A percentile compares a stretch with the other conserved stretches of the same genome.
phyloP scores from a whole-genome alignment of 108 stramenopile genomes.

The Pseudonitzschia delicatissima region DNA sequence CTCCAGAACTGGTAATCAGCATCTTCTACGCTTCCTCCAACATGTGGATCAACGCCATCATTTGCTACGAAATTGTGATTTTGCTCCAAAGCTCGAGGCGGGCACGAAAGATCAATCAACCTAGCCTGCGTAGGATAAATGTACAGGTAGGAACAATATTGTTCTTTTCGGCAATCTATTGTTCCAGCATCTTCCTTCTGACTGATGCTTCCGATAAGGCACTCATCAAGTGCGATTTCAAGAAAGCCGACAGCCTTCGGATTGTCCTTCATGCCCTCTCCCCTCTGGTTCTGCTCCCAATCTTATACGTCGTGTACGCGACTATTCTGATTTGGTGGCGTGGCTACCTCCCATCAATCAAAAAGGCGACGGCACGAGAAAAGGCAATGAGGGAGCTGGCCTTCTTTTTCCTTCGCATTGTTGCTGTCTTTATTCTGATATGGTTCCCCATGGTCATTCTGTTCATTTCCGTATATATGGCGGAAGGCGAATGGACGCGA shows the following conservation, averaged over 20 bases:
- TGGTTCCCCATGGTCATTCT: no score
- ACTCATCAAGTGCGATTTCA: neutral
- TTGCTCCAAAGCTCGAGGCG: no score
- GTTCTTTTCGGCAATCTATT: neutral
- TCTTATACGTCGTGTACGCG: neutral
- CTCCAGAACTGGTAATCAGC: no score
- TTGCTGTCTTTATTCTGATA: neutral
- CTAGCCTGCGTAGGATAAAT: neutral
- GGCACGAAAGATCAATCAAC: neutral
- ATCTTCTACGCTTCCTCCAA: no score
- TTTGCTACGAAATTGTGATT: no score
- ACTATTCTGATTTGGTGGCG: neutral
- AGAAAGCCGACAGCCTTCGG: neutral
- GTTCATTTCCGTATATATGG: no score
- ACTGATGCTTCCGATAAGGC: neutral
- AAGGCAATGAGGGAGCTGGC: neutral
- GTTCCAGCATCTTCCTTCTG: neutral
- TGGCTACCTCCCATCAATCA: neutral
- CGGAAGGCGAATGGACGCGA: no score
- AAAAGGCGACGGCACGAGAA: neutral
- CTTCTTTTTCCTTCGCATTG: neutral
- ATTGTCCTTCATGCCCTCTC: neutral
- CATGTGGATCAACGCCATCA: no score
- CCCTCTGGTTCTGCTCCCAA: neutral
- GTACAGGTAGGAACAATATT: no score